Evolutionary conservation across 352 stramenopile genomes (phyloP).

Genomic region (Phytophthora citricola): DNA sequence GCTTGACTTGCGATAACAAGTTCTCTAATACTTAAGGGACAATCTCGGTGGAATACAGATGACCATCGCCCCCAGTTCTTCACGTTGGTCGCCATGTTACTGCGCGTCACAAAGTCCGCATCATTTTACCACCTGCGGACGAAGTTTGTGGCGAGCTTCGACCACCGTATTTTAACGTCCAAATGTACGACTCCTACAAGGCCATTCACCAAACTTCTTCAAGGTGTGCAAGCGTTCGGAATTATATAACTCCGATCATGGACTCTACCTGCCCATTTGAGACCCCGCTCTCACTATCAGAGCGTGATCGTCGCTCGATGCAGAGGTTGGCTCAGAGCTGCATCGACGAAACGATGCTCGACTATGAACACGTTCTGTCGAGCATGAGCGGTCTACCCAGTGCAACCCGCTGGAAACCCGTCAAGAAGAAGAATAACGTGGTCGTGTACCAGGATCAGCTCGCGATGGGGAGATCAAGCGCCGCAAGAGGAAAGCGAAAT

Average conservation of each 20-base stretch:
- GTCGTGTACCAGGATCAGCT: conserved; percentile 37
- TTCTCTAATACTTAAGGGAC: neutral
- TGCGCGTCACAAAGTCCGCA: conserved; percentile 23
- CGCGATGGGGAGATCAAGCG: conserved; percentile 32
- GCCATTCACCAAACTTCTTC: conserved; percentile 30
- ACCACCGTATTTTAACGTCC: neutral
- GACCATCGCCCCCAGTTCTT: neutral
- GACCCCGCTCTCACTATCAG: conserved; percentile 34
- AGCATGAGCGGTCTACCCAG: conserved; percentile 31
- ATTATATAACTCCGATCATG: conserved; percentile 23
- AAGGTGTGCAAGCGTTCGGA: conserved; percentile 5
- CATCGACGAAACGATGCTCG: conserved; percentile 32
- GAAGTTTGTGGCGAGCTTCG: neutral
- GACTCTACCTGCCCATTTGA: conserved; percentile 28
- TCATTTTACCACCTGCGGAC: conserved; percentile 6
- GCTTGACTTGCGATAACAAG: too few species aligned
- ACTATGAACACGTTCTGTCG: conserved; percentile 41
- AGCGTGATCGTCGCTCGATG: conserved; percentile 33
- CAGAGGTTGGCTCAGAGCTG: conserved; percentile 25
- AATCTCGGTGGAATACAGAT: conserved; percentile 26
- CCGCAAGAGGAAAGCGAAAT: conserved; percentile 32
- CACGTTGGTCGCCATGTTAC: neutral
- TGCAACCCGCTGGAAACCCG: conserved; percentile 34
- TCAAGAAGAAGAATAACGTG: conserved; percentile 41
- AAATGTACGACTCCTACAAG: neutral